A percentile compares a stretch with the other conserved stretches of the same genome.
These are phyloP conservation scores for Penicillium sp. DNA, from an alignment of 2,329 filamentous ascomycete species.

Conservation along the genomic window DNA sequence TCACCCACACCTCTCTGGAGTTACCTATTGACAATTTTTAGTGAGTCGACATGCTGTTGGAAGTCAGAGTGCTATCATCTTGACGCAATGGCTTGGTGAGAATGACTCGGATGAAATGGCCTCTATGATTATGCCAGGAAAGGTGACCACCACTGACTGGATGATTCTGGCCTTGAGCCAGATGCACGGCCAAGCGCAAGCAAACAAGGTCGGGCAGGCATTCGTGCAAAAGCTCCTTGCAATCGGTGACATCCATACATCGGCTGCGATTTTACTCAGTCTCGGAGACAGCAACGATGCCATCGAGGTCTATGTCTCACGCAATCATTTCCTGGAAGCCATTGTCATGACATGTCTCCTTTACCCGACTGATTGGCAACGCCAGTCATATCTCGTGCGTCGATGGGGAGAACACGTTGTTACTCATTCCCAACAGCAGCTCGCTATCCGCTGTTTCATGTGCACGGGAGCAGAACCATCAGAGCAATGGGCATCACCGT, in stretches of 20 bases:
- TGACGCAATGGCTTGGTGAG: conserved; percentile 90
- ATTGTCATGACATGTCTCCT: conserved; percentile 80
- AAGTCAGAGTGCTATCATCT: conserved; percentile 73
- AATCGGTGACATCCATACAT: conserved; percentile 84
- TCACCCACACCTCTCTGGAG: not conserved
- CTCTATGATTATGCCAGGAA: conserved; percentile 68
- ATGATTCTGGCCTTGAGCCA: conserved; percentile 90
- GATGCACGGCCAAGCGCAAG: conserved; percentile 72
- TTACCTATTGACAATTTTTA: conserved; percentile 26
- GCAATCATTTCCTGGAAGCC: conserved; percentile 88
- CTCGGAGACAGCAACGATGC: conserved; percentile 91
- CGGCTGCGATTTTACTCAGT: conserved; percentile 86
- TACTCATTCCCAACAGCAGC: conserved; percentile 77
- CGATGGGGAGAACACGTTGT: conserved; percentile 95
- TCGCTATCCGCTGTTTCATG: conserved; percentile 89
- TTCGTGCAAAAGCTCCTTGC: conserved; percentile 89
- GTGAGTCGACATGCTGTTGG: conserved; percentile 67
- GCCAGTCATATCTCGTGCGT: conserved; percentile 79
- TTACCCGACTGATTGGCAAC: conserved; percentile 82
- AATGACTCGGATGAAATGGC: conserved; percentile 76
- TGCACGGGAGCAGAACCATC: conserved; percentile 81
- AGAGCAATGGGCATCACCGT: conserved; percentile 84
- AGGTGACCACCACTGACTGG: conserved; percentile 94
- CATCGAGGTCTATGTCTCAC: conserved; percentile 92
- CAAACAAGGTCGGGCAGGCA: conserved; percentile 84